Evolutionary conservation across 192 early-diverging fungal species (phyloP), one percentile per base, ranked within the genome.

Genomic region (Funneliformis geosporum): DNA sequence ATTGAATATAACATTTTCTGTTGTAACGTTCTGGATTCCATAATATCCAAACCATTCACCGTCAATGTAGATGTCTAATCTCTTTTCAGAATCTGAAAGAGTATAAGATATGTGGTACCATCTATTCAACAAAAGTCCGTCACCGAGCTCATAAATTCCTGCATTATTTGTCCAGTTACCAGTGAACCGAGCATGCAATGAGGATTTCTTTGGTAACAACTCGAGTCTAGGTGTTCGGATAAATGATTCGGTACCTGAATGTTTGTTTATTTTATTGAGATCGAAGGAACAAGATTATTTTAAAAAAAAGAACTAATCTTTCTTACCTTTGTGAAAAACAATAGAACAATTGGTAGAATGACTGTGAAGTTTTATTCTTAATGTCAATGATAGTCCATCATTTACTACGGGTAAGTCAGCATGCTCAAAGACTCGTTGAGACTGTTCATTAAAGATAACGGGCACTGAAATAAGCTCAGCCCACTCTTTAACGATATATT

Each of bases 91-190:
- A 33, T 33, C 33, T 2, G 72, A 73, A 47, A 73, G 47, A 33
- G 72, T 73, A 73, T 59, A 50, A 0, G 72, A 23, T 73, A 73
- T 28, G 27, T 73, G 72, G 23, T 73, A 73, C 72, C 72, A 73
- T 73, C 9, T 73, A 18, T 60, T 3, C 33, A 33, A 33, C 33
- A 33, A 33, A 33, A 33, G 33, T 33, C 33, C 33, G 33, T 33
- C 2, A 33, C 55, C 25, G 1, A 73, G 1, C 12, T 6, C n/a
- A 8, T 55, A 8, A 73, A 59, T 73, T 55, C 72, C 72, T 73
- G 47, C 21, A 73, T 73, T 27, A 11, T 4, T 1, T 55, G 11
- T 33, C 44, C 21, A 59, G 72, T 73, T 73, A 8, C 47, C 44
- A 1, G 72, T 59, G 72, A 59, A 73, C 46, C 72, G 72, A 59